Conservation (phyloP, 768 basidiomycete genomes). For the Tricholoma sp. region DNA sequence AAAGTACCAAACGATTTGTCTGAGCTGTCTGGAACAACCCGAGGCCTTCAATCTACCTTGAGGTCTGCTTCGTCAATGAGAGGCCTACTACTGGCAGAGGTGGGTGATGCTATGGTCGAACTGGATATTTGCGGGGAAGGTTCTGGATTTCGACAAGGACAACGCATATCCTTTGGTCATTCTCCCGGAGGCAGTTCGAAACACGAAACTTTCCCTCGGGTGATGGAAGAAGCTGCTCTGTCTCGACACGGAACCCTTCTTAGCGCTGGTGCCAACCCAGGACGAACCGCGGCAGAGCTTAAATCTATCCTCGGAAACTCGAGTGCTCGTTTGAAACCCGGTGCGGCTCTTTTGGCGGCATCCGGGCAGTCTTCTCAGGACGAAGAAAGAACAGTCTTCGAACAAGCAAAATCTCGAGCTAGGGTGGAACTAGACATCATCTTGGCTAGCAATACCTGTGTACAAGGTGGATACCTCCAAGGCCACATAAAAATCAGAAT, state of each 20-base stretch:
- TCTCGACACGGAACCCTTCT: constrained; percentile 50
- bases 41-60: constrained; percentile 11
- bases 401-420: constrained; percentile 67
- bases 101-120: constrained; percentile 42
- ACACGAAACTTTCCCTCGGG: constrained; percentile 25
- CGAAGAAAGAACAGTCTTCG: constrained; percentile 41
- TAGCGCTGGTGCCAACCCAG: constrained; percentile 42
- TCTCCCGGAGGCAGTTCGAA: constrained; percentile 12
- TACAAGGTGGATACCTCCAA: constrained; percentile 72
- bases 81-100: constrained; percentile 43
- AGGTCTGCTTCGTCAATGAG: constrained; percentile 38
- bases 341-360: constrained; percentile 40
- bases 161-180: constrained; percentile 22
- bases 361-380: constrained; percentile 15
- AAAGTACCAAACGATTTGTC: neutral
- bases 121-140: constrained; percentile 31
- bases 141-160: constrained; percentile 36
- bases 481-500: constrained; percentile 69
- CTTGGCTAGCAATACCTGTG: constrained; percentile 68
- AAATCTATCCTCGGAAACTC: constrained; percentile 60
- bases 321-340: constrained; percentile 48
- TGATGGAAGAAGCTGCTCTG: constrained; percentile 18
- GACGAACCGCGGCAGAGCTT: constrained; percentile 51
- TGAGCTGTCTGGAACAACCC: neutral
- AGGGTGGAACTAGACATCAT: constrained; percentile 79